Evolutionary conservation across 2,329 filamentous ascomycete species (phyloP).

Genomic region (Trichophyton simii): DNA sequence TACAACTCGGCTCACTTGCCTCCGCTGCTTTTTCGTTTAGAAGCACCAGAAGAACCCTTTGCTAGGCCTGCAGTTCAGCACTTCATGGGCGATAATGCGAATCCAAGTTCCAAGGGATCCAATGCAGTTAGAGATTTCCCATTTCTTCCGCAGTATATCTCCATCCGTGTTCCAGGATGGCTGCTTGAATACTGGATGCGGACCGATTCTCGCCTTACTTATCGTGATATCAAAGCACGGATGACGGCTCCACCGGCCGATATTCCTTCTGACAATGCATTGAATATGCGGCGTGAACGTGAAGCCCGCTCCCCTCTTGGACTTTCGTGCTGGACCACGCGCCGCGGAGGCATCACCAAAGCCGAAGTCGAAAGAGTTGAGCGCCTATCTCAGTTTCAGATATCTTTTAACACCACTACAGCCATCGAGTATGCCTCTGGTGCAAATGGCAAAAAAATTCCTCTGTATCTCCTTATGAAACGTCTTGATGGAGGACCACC

Average conservation of each 20-base stretch:
- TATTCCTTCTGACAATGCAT: constrained; percentile 16
- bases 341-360: constrained; percentile 13
- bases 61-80: not conserved
- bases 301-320: constrained; percentile 18
- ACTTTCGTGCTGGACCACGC: constrained; percentile 20
- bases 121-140: constrained; percentile 16
- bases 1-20: constrained; percentile 16
- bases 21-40: constrained; percentile 18
- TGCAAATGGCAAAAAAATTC: not conserved
- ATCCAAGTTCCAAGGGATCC: constrained; percentile 10
- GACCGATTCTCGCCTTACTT: constrained; percentile 18
- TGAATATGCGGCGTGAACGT: constrained; percentile 21
- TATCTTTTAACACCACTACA: constrained; percentile 21
- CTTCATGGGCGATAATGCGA: constrained; percentile 12
- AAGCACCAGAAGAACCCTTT: constrained; percentile 7
- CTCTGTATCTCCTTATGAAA: constrained; percentile 14
- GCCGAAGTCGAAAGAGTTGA: constrained; percentile 21
- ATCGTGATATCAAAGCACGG: constrained; percentile 20
- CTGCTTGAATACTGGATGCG: constrained; percentile 23
- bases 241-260: constrained; percentile 15
- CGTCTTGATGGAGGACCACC: constrained; percentile 7
- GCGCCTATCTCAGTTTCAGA: constrained; percentile 15
- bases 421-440: constrained; percentile 12
- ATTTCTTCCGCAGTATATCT: constrained; percentile 21
- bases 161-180: constrained; percentile 18